Percentiles rank a stretch among this genome's conserved stretches.
phyloP scores from a whole-genome alignment of 345 rosid species.

The Camelina neglecta region DNA sequence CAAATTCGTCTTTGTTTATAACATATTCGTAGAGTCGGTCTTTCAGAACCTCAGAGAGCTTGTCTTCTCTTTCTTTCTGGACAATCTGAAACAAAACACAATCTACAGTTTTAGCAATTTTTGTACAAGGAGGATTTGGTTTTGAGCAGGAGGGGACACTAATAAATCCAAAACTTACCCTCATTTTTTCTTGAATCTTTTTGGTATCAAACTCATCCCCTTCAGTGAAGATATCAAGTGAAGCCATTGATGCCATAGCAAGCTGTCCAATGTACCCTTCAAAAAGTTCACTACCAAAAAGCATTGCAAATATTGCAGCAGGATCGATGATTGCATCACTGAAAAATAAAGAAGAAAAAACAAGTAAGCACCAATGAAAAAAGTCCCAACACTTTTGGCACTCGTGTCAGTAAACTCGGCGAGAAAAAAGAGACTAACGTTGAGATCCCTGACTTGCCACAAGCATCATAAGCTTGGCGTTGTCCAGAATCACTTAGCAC shows the following conservation, averaged over 20 bases:
- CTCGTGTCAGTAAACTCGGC: slow-evolving; percentile 15
- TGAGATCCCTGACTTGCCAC: slow-evolving; percentile 96
- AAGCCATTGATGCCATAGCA: slow-evolving; percentile 99
- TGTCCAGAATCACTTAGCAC: slow-evolving; percentile 90
- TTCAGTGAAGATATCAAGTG: slow-evolving; percentile 82
- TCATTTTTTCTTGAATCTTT: slow-evolving; percentile 93
- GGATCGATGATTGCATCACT: slow-evolving; percentile 95
- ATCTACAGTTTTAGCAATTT: slow-evolving; percentile 23
- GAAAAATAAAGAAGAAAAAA: slow-evolving; percentile 34
- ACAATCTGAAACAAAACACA: slow-evolving; percentile 60
- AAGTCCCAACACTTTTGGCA: slow-evolving; percentile 11
- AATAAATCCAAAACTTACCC: slow-evolving; percentile 46
- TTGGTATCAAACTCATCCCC: slow-evolving; percentile 85
- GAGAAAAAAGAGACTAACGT: slow-evolving; percentile 61
- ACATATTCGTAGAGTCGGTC: slow-evolving; percentile 76
- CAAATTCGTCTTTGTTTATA: slow-evolving; percentile 78
- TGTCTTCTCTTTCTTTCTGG: slow-evolving; percentile 97
- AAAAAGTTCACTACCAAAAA: slow-evolving; percentile 97
- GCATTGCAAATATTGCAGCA: slow-evolving; percentile 97
- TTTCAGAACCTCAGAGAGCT: slow-evolving; percentile 71
- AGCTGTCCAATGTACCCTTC: slow-evolving; percentile 96
- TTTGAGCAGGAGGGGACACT: neutral
- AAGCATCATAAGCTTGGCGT: slow-evolving; percentile 90
- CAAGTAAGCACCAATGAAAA: slow-evolving; percentile 25
- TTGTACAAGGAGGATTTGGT: neutral